phyloP scores from a whole-genome alignment of 768 basidiomycete genomes.

The Agrocybe praecox region DNA sequence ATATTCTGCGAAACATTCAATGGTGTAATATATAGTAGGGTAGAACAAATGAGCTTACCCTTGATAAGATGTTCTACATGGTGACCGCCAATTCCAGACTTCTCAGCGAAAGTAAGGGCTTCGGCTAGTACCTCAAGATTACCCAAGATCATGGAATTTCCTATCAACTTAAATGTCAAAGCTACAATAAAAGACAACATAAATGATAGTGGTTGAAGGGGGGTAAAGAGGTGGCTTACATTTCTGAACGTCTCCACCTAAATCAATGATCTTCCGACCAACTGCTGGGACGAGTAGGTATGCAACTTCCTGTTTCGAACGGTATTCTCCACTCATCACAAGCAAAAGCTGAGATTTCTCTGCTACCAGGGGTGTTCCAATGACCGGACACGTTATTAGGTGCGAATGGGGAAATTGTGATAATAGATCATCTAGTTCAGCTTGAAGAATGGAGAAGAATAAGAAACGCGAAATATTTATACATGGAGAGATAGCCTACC shows the following conservation, averaged over 20 bases:
- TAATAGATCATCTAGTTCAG: slow-evolving; percentile 73
- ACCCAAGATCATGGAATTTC: slow-evolving; percentile 80
- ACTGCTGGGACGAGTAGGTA: slow-evolving; percentile 80
- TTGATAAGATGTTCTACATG: slow-evolving; percentile 59
- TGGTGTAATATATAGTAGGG: not conserved
- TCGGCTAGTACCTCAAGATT: slow-evolving; percentile 80
- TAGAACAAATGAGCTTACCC: slow-evolving; percentile 35
- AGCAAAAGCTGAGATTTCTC: slow-evolving; percentile 67
- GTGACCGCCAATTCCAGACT: slow-evolving; percentile 74
- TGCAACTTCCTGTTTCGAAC: slow-evolving; percentile 80
- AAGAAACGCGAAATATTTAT: not conserved
- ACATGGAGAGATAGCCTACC: not conserved
- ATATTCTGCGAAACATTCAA: slow-evolving; percentile 45
- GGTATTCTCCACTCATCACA: slow-evolving; percentile 79
- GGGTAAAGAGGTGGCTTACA: slow-evolving; percentile 36
- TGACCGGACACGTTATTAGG: slow-evolving; percentile 78
- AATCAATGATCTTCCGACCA: slow-evolving; percentile 75
- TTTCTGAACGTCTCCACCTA: slow-evolving; percentile 86
- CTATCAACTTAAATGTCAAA: slow-evolving; percentile 75
- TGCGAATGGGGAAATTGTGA: slow-evolving; percentile 58
- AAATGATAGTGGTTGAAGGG: not conserved
- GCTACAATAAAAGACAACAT: slow-evolving; percentile 36
- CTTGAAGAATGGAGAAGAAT: slow-evolving; percentile 27
- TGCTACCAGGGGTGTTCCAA: slow-evolving; percentile 71
- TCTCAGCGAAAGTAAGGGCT: slow-evolving; percentile 82